phyloP scores from a whole-genome alignment of 2,329 filamentous ascomycete genomes.

The Graphiopsis chlorocephala region DNA sequence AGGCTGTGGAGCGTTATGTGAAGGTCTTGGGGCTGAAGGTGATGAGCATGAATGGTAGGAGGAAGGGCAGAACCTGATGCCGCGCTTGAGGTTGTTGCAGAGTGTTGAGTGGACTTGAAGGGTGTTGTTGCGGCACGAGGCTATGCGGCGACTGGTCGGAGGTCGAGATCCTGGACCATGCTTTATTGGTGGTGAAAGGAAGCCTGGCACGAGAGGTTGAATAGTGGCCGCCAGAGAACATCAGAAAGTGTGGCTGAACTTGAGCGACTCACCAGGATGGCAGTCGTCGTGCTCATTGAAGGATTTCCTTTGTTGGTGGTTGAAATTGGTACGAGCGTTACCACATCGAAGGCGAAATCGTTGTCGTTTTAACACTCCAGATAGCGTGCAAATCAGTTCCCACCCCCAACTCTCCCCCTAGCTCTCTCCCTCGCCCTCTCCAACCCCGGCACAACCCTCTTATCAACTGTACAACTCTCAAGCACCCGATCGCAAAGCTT shows the following conservation, averaged over 20 bases:
- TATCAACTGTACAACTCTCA: constrained; percentile 25
- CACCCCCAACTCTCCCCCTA: constrained; percentile 16
- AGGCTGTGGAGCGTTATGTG: constrained; percentile 1
- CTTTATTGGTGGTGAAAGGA: background rate
- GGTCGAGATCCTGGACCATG: background rate
- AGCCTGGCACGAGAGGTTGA: background rate
- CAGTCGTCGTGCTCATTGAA: background rate
- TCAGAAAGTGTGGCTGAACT: background rate
- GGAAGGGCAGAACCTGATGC: background rate
- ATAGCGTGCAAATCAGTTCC: background rate
- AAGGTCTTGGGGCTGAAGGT: background rate
- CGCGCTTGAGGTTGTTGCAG: constrained; percentile 12
- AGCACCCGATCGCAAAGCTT: constrained; percentile 20
- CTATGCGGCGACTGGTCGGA: background rate
- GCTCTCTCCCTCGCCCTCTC: constrained; percentile 28
- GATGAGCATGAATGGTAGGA: background rate
- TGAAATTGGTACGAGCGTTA: no score
- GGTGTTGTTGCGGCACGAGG: background rate
- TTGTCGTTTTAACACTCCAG: background rate
- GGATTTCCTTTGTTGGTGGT: background rate
- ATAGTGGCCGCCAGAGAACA: background rate
- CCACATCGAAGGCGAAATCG: background rate
- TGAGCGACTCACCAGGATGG: background rate
- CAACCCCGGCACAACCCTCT: constrained; percentile 23
- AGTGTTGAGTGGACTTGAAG: background rate